Base-by-base conservation (phyloP, 768 basidiomycete species). In the Suillus alpinus region DNA sequence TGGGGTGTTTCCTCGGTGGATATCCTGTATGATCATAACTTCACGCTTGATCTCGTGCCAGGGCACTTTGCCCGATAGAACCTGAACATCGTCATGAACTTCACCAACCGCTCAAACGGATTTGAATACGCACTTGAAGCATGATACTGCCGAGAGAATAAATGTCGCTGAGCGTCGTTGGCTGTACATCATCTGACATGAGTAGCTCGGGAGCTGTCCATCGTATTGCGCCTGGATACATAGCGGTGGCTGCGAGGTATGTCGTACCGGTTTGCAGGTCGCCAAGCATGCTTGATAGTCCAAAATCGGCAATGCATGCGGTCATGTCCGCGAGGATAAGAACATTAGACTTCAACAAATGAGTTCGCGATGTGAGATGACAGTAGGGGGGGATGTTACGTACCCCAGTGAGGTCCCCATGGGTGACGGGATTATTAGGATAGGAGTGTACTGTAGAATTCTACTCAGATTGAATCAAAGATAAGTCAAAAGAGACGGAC, bases 141-240 rank as follows among this genome's bases (percentile, higher is more conserved):
- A 71, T 71, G 40, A 75, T 65, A 57, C 71, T 73, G 23, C 69
- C 51, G 14, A 63, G 53, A 20, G 57, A 60, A 59, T 65, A 57
- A 51, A 70, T 56, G 37, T 66, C 43, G 32, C 60, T 50, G 49
- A 65, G 64, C 61, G 61, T 53, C 29, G 61, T 43, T 55, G 57
- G 43, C 62, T 65, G 37, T 32, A 50, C 51, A 57, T 67, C 37
- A 31, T 62, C 59, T 58, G 62, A 6, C 55, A 71, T 43, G 23
- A 55, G 52, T 1, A 81, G 63, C 26, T 74, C 65, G 1, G 78
- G 68, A 51, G 80, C 81, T n/a, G 78, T 76, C 79, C 80, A 81
- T 6, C 80, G 74, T 20, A 80, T 74, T 20, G 78, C 77, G 5
- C 79, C 81, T 29, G 58, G 62, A 40, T 49, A 40, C 10, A n/a